Evolutionary conservation across 2,329 filamentous ascomycete genomes (phyloP).

Genomic region (Aspergillus proliferans): DNA sequence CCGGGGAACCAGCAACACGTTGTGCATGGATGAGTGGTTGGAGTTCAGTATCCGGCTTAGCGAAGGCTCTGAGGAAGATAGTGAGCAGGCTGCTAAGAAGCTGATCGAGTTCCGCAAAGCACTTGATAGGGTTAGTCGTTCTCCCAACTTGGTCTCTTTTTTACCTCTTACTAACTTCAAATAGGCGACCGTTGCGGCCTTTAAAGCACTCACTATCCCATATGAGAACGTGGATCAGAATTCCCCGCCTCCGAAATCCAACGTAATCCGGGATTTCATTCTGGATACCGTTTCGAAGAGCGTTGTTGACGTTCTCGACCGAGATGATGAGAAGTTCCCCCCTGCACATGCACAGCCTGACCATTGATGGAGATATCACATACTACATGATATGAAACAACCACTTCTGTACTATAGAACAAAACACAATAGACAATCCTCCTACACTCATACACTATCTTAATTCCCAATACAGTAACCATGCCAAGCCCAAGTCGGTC

Average conservation of each 20-base stretch:
- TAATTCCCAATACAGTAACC: too few relatives aligned
- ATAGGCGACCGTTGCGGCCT: not conserved
- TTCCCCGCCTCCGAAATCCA: not conserved
- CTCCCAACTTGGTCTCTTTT: not conserved
- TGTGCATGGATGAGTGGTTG: conserved; percentile 34
- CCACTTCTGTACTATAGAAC: too few relatives aligned
- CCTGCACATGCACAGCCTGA: not conserved
- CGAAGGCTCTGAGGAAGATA: conserved; percentile 1
- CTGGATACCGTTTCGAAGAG: conserved; percentile 2
- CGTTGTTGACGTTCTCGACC: conserved; percentile 2
- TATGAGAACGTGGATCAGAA: too few relatives aligned
- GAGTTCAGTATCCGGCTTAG: conserved; percentile 19
- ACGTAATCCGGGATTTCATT: not conserved
- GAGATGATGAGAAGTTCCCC: not conserved
- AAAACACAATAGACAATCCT: too few relatives aligned
- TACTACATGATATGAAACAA: too few relatives aligned
- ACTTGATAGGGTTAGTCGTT: conserved; percentile 20
- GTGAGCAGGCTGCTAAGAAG: conserved; percentile 15
- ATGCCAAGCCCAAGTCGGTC: too few relatives aligned
- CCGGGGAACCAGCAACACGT: conserved; percentile 6
- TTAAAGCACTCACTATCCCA: not conserved
- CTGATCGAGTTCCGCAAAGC: conserved; percentile 31
- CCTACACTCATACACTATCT: too few relatives aligned
- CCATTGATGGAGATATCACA: too few relatives aligned
- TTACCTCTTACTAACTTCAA: conserved; percentile 10